phyloP scores from a whole-genome alignment of 1,284 basidiomycete species.

The Sparassis latifolia region DNA sequence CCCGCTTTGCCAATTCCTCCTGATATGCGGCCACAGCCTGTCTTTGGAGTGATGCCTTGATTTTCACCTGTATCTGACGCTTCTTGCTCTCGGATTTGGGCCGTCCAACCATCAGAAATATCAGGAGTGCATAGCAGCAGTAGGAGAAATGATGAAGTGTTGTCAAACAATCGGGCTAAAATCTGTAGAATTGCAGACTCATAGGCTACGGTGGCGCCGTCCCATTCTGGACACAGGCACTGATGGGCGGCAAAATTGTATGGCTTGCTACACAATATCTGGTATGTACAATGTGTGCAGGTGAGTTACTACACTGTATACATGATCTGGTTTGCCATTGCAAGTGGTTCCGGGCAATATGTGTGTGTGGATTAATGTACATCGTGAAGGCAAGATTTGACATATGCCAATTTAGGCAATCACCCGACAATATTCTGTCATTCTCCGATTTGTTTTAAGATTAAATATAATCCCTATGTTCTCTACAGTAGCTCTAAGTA shows the following conservation, averaged over 20 bases:
- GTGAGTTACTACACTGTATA: not conserved
- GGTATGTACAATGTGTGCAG: no score
- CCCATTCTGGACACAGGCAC: not conserved
- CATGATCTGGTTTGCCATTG: not conserved
- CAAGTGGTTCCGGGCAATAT: no score
- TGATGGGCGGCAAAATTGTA: not conserved
- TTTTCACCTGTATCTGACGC: not conserved
- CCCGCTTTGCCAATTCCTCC: not conserved
- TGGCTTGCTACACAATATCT: not conserved
- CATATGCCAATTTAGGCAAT: not conserved
- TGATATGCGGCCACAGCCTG: not conserved
- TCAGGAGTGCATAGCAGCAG: not conserved
- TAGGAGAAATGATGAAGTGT: not conserved
- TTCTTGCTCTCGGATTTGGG: not conserved
- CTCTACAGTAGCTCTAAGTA: not conserved
- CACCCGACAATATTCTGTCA: not conserved
- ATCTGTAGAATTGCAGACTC: not conserved
- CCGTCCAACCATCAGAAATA: not conserved
- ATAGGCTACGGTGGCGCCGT: not conserved
- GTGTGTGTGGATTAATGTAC: no score
- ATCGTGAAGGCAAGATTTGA: not conserved
- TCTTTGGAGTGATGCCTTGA: not conserved
- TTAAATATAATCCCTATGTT: not conserved
- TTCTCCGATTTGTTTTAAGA: not conserved
- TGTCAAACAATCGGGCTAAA: not conserved